phyloP scores from a whole-genome alignment of 495 filamentous ascomycete species.

The Trichocladium uniseriatum region DNA sequence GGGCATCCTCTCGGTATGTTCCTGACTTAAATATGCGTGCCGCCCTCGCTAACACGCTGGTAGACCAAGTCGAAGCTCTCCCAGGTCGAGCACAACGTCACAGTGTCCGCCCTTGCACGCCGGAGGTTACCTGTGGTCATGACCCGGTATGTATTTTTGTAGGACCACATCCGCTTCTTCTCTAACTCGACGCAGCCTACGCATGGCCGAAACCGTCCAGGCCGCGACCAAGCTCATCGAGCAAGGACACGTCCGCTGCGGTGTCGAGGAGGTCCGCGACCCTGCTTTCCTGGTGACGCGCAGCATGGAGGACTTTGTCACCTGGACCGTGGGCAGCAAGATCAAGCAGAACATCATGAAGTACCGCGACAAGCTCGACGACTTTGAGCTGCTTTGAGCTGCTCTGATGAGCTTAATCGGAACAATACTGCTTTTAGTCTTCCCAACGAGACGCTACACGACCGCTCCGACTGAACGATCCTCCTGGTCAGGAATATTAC shows the following conservation, averaged over 20 bases:
- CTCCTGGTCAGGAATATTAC: too few relatives aligned
- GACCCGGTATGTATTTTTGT: conserved; percentile 22
- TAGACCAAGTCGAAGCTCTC: conserved; percentile 64
- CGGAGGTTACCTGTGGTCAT: conserved; percentile 78
- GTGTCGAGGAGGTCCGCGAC: conserved; percentile 83
- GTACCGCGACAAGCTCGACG: conserved; percentile 91
- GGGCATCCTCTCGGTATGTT: conserved; percentile 55
- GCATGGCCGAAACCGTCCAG: conserved; percentile 83
- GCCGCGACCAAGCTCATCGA: conserved; percentile 80
- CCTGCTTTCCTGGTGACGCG: conserved; percentile 66
- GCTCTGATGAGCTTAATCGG: not conserved
- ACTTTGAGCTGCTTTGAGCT: conserved; percentile 76
- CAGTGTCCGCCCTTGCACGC: conserved; percentile 74
- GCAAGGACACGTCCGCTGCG: conserved; percentile 91
- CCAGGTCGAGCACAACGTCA: conserved; percentile 75
- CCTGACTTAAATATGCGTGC: too few relatives aligned
- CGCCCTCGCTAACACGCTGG: not conserved
- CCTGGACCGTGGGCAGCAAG: conserved; percentile 93
- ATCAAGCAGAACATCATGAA: conserved; percentile 90
- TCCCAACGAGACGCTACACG: too few relatives aligned
- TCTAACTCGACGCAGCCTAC: conserved; percentile 36
- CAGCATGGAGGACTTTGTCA: conserved; percentile 94
- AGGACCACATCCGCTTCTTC: not conserved
- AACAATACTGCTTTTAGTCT: not conserved
- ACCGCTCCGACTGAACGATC: too few relatives aligned